Conservation (phyloP, 179 eudicot species). For the Spinacia oleracea region DNA sequence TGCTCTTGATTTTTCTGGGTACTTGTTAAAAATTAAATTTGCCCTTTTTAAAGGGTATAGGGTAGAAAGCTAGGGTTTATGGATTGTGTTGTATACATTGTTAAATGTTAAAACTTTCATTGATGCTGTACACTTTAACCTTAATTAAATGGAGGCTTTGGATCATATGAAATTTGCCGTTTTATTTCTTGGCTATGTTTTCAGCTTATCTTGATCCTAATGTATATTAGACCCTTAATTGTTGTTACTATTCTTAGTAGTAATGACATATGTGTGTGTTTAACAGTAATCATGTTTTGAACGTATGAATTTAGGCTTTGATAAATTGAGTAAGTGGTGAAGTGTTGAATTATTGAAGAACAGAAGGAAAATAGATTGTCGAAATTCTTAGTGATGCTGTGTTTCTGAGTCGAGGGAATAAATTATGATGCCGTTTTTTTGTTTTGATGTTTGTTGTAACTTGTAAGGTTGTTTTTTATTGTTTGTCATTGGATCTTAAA, state of each 20-base stretch:
- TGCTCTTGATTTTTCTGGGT: neutral
- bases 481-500: neutral
- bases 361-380: neutral
- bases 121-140: neutral
- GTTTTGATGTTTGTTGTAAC: neutral
- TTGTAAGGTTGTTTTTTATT: neutral
- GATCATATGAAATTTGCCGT: neutral
- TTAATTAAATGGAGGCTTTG: too few species aligned
- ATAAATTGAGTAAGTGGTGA: neutral
- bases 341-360: neutral
- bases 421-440: neutral
- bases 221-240: neutral
- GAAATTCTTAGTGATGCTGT: neutral
- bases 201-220: neutral
- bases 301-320: neutral
- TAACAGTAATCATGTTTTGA: neutral
- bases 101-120: neutral
- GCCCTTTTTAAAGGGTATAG: neutral
- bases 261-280: neutral
- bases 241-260: neutral
- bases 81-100: neutral
- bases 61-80: slow-evolving; percentile 21
- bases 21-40: neutral
- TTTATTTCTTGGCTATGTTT: neutral
- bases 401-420: neutral